Evolutionary conservation across 2,329 filamentous ascomycete species (phyloP).

Genomic region (Epichloe coenophiala): DNA sequence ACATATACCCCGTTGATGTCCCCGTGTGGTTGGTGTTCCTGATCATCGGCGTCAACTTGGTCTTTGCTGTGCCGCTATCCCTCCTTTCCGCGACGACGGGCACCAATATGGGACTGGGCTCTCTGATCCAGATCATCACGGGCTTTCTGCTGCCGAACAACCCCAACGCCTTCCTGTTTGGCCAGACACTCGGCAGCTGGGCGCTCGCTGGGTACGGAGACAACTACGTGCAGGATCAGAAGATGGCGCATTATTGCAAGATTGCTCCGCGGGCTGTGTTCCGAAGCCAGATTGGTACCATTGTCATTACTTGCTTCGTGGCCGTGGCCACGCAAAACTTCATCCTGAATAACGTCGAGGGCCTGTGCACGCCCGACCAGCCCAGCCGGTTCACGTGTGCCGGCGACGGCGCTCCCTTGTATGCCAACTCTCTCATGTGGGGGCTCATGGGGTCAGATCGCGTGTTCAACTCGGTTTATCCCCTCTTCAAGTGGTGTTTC

Average conservation of each 20-base stretch:
- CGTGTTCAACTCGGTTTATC: conserved; percentile 28
- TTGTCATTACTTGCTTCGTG: conserved; percentile 31
- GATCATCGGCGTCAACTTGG: conserved; percentile 23
- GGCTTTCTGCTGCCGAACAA: conserved; percentile 14
- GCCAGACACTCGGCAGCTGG: conserved; percentile 12
- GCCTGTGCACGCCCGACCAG: conserved; percentile 16
- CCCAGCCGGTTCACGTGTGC: conserved; percentile 34
- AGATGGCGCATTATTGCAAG: conserved; percentile 37
- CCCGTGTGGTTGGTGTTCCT: conserved; percentile 28
- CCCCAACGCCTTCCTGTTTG: conserved; percentile 14
- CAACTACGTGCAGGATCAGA: conserved; percentile 34
- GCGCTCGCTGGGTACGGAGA: conserved; percentile 22
- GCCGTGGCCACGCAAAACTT: conserved; percentile 31
- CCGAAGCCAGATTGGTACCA: conserved; percentile 31
- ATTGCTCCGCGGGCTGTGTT: conserved; percentile 34
- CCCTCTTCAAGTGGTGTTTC: conserved; percentile 27
- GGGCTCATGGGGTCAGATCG: conserved; percentile 36
- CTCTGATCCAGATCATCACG: conserved; percentile 27
- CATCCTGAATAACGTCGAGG: conserved; percentile 22
- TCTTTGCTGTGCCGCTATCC: conserved; percentile 29
- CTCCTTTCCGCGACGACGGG: conserved; percentile 31
- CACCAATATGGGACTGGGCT: conserved; percentile 27
- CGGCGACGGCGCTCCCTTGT: conserved; percentile 33
- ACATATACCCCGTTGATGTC: conserved; percentile 15
- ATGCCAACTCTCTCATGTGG: conserved; percentile 24